Conservation (phyloP, 2,329 filamentous ascomycete species). For the Cladosporium sp. region DNA sequence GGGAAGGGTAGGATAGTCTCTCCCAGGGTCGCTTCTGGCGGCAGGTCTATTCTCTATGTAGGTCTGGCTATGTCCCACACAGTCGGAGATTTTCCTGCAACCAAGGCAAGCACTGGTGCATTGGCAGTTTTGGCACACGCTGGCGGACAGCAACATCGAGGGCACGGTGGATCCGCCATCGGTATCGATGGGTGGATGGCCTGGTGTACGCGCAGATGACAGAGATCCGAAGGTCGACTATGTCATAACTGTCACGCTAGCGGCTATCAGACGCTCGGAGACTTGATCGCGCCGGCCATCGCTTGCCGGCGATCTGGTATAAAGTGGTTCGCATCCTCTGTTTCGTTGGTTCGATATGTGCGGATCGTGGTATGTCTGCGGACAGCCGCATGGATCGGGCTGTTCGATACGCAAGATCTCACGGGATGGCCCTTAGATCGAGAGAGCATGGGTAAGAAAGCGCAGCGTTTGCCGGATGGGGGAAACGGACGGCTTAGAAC, state of each 20-base stretch:
- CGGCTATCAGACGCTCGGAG: slow-evolving; percentile 16
- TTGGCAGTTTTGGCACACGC: slow-evolving; percentile 2
- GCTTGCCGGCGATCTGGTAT: slow-evolving; percentile 7
- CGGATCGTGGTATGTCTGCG: slow-evolving; percentile 11
- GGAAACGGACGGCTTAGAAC: not conserved
- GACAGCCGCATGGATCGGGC: slow-evolving; percentile 8
- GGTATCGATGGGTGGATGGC: slow-evolving; percentile 2
- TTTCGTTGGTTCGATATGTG: slow-evolving; percentile 11
- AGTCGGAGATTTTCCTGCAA: slow-evolving; percentile 7
- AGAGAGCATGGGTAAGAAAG: not conserved
- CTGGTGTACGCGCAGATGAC: slow-evolving; percentile 4
- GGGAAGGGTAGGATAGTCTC: not conserved
- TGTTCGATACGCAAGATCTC: not conserved
- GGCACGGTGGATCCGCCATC: slow-evolving; percentile 3
- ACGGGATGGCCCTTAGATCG: slow-evolving; percentile 16
- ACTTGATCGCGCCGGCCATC: slow-evolving; percentile 12
- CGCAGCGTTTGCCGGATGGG: slow-evolving; percentile 1
- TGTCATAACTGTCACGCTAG: slow-evolving; percentile 17
- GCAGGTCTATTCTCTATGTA: not conserved
- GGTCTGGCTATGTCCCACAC: not conserved
- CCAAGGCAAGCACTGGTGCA: slow-evolving; percentile 7
- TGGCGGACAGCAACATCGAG: not conserved
- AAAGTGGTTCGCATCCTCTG: slow-evolving; percentile 4
- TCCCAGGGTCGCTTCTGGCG: slow-evolving; percentile 5
- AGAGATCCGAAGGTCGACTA: slow-evolving; percentile 10